Conservation (phyloP, 2,329 filamentous ascomycete species). For the Xylariaceae sp. region DNA sequence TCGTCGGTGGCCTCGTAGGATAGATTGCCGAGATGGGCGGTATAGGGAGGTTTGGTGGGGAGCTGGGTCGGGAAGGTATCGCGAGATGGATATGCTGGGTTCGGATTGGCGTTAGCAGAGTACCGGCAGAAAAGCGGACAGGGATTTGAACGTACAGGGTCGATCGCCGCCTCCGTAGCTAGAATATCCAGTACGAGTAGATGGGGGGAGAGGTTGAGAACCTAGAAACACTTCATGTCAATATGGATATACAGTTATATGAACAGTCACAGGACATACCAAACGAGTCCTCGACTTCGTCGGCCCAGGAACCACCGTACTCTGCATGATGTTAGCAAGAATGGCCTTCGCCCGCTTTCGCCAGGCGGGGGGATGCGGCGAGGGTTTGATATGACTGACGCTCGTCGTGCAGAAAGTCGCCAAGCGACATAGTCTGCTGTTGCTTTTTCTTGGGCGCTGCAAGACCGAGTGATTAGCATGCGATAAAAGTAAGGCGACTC, state of each 20-base stretch:
- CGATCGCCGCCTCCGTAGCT: constrained; percentile 14
- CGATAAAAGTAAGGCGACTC: neutral
- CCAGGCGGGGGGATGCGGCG: too few relatives aligned
- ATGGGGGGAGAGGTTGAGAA: constrained; percentile 49
- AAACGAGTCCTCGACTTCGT: constrained; percentile 92
- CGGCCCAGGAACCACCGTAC: constrained; percentile 85
- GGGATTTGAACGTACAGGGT: neutral
- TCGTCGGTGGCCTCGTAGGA: constrained; percentile 88
- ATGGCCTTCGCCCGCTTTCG: too few relatives aligned
- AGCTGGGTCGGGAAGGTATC: constrained; percentile 71
- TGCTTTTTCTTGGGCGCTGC: constrained; percentile 90
- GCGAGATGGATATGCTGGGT: constrained; percentile 35
- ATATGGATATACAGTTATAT: constrained; percentile 17
- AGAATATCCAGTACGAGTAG: constrained; percentile 21
- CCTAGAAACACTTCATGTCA: constrained; percentile 31
- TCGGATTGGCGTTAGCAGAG: constrained; percentile 1
- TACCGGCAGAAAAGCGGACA: neutral
- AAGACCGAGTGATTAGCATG: constrained; percentile 38
- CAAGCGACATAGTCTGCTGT: constrained; percentile 93
- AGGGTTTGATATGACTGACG: constrained; percentile 73
- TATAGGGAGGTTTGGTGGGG: constrained; percentile 89
- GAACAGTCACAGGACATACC: constrained; percentile 48
- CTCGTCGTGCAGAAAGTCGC: constrained; percentile 89
- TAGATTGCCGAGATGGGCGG: constrained; percentile 92
- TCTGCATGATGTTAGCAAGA: constrained; percentile 34